phyloP scores from a whole-genome alignment of 2,329 filamentous ascomycete species.

The Fusarium sp. region DNA sequence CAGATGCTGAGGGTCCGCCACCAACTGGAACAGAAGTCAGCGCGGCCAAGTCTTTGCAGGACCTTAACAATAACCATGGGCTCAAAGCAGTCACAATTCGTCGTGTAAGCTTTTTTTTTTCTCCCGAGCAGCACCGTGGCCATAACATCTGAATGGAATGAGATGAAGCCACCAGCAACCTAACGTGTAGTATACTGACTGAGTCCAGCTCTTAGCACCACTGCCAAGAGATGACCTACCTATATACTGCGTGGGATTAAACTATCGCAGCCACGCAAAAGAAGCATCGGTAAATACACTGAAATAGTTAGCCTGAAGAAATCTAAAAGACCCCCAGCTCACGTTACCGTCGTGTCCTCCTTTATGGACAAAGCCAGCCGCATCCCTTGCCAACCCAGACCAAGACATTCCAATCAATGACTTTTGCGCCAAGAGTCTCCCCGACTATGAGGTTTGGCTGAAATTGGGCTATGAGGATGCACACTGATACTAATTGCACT shows the following conservation, averaged over 20 bases:
- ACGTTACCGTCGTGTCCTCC: not conserved
- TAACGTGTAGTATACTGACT: not conserved
- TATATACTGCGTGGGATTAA: not conserved
- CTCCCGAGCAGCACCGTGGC: not conserved
- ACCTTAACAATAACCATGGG: accelerated
- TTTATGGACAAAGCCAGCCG: not conserved
- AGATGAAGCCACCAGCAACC: not conserved
- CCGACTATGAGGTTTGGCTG: not conserved
- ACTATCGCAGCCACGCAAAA: not conserved
- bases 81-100: not conserved
- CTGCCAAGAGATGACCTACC: not conserved
- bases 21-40: not conserved
- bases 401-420: not conserved
- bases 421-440: not conserved
- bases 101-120: not conserved
- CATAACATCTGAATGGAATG: not conserved
- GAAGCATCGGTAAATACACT: not conserved
- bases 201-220: not conserved
- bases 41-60: not conserved
- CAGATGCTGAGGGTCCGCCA: not conserved
- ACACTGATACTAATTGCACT: not conserved
- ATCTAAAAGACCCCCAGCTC: not conserved
- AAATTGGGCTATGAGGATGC: not conserved
- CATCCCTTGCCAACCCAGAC: not conserved
- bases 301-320: accelerated